Base-by-base conservation (phyloP, 495 filamentous ascomycete genomes). In the Aspergillus leporis region DNA sequence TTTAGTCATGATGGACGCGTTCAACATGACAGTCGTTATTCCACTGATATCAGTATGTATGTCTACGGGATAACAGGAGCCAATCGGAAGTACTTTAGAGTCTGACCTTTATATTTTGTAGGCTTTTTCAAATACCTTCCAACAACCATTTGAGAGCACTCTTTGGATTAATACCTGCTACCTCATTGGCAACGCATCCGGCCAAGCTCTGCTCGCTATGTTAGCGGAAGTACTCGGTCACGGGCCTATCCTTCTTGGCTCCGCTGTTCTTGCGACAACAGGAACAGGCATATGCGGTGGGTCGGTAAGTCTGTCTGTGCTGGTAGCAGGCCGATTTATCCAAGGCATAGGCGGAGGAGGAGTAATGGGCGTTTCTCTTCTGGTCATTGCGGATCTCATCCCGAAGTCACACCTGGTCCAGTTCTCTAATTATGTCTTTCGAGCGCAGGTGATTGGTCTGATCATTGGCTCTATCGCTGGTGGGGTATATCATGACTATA, bases 261-360 rank as follows among this genome's bases (percentile, higher is more conserved):
- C 81, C 6, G 65, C 81, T 0, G 61, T 80, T 1, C 70, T 85
- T 45, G 86, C 89, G 59, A 78, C 77, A 9, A 75, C 76, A 18
- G 88, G 88, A 0, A 81, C 85, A 1, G 78, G 89, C 5, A 69
- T 88, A 23, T 81, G 80, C 48, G 84, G 78, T 5, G 70, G 88
- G 5, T 81, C 87, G 0, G 74, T 81, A 52, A 80, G 81, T 61
- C 85, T 91, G 49, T 76, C 75, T 7, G 66, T 83, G 22, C 74
- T 92, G 36, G 77, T 91, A 21, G 73, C 85, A 43, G 87, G 88
- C 7, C 81, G 89, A 21, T 74, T 81, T 3, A 72, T 91, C 14
- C 89, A 92, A 54, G 89, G 89, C 19, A 73, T 89, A n/a, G 89
- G 89, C 22, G 87, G 86, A 19, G 89, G 89, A 21, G 89, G 88